Evolutionary conservation across 2,329 filamentous ascomycete genomes (phyloP).

Genomic region (Xylariaceae sp.): DNA sequence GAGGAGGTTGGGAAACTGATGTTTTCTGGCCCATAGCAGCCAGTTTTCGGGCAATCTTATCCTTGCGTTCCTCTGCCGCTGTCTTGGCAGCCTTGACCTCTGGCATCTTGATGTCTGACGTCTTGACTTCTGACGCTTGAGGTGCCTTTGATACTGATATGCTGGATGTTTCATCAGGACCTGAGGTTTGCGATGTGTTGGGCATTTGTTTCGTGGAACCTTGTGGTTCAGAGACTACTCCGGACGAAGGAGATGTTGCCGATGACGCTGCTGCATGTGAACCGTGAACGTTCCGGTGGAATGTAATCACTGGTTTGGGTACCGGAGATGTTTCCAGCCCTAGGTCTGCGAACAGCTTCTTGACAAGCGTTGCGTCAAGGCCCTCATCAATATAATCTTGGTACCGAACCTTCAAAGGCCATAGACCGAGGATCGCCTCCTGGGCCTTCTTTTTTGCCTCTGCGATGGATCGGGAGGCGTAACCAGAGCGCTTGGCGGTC

Average conservation of each 20-base stretch:
- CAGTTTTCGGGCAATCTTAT: slow-evolving; percentile 27
- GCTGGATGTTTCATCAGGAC: too few relatives aligned
- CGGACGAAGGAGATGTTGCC: slow-evolving; percentile 3
- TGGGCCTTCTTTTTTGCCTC: slow-evolving; percentile 53
- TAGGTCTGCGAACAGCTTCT: slow-evolving; percentile 59
- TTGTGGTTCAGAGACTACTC: slow-evolving; percentile 4
- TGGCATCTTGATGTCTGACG: not conserved
- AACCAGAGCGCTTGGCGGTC: too few relatives aligned
- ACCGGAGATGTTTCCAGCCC: slow-evolving; percentile 46
- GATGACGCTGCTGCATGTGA: slow-evolving; percentile 3
- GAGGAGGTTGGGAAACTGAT: slow-evolving; percentile 12
- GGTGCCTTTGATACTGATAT: too few relatives aligned
- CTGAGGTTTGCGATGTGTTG: slow-evolving; percentile 1
- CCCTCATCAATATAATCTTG: slow-evolving; percentile 67
- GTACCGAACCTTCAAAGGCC: slow-evolving; percentile 62
- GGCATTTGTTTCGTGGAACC: slow-evolving; percentile 4
- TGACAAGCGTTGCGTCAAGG: slow-evolving; percentile 56
- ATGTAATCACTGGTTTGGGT: slow-evolving; percentile 15
- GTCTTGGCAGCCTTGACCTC: slow-evolving; percentile 17
- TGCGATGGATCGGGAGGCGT: too few relatives aligned
- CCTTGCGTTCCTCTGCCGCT: slow-evolving; percentile 27
- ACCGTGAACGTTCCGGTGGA: not conserved
- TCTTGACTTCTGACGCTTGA: too few relatives aligned
- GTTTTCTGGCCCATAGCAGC: slow-evolving; percentile 26
- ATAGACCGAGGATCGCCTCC: slow-evolving; percentile 58